A percentile compares a stretch with the other conserved stretches of the same genome.
Conservation (phyloP, 805 yeast species). For the Kregervanrija fluxuum region DNA sequence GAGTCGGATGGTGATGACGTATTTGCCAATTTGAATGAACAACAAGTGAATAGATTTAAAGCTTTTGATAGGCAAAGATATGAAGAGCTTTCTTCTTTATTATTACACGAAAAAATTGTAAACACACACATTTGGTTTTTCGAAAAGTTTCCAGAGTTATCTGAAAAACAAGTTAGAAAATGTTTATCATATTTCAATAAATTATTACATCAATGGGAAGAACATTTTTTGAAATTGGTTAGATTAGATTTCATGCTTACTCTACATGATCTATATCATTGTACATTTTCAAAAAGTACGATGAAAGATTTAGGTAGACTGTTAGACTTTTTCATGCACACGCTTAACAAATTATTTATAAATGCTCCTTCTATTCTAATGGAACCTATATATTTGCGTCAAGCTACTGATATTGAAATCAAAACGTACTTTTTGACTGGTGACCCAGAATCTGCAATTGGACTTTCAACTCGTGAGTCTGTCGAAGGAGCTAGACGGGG, state of each 20-base stretch:
- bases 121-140: constrained; percentile 60
- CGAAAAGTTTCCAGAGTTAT: constrained; percentile 52
- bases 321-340: constrained; percentile 56
- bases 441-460: constrained; percentile 22
- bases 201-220: constrained; percentile 56
- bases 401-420: constrained; percentile 38
- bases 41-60: constrained; percentile 10
- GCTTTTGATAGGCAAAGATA: constrained; percentile 14
- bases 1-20: constrained; percentile 20
- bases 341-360: constrained; percentile 39
- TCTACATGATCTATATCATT: constrained; percentile 44
- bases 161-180: constrained; percentile 50
- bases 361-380: constrained; percentile 47
- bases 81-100: constrained; percentile 20
- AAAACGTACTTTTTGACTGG: constrained; percentile 57
- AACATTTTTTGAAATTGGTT: constrained; percentile 44
- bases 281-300: constrained; percentile 40
- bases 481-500: constrained; percentile 15
- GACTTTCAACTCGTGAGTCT: constrained; percentile 29
- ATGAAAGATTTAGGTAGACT: constrained; percentile 61
- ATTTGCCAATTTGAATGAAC: constrained; percentile 5
- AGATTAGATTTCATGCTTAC: constrained; percentile 68
- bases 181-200: constrained; percentile 67
- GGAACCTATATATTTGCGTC: constrained; percentile 57
- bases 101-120: constrained; percentile 53